Percentiles rank a stretch among this genome's conserved stretches.
Evolutionary conservation across 2,329 filamentous ascomycete genomes (phyloP).

Genomic region (Chrysoporthe cubensis): DNA sequence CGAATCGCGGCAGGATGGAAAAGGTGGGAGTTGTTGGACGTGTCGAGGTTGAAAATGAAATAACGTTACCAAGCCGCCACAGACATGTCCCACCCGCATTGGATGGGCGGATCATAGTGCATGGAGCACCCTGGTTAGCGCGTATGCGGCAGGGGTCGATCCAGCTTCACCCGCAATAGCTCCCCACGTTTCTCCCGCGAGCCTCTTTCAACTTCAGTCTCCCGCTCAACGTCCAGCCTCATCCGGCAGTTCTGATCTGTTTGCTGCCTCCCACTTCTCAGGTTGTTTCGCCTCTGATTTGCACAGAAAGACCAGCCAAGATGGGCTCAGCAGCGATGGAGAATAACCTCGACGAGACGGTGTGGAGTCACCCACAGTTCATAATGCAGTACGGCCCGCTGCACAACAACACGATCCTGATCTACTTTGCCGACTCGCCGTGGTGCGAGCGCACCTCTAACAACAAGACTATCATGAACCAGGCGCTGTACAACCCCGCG

Average conservation of each 20-base stretch:
- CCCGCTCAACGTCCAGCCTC: neutral
- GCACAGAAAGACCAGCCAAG: conserved; percentile 19
- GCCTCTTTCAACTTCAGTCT: neutral
- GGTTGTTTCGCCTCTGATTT: neutral
- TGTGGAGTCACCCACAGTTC: conserved; percentile 61
- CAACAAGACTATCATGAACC: conserved; percentile 65
- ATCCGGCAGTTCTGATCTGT: neutral
- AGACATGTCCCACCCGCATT: neutral
- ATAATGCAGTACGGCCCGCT: conserved; percentile 59
- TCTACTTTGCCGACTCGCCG: conserved; percentile 69
- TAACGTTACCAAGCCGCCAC: neutral
- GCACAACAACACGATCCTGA: conserved; percentile 67
- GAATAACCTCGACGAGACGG: conserved; percentile 66
- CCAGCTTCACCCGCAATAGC: neutral
- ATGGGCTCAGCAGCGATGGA: conserved; percentile 52
- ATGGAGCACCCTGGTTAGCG: conserved; percentile 2
- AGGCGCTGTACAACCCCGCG: conserved; percentile 63
- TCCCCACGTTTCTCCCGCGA: neutral
- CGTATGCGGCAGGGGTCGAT: neutral
- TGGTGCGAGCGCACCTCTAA: conserved; percentile 72
- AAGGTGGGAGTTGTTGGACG: neutral
- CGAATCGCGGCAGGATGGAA: neutral
- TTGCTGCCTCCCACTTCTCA: neutral
- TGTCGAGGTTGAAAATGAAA: neutral
- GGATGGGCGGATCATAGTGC: neutral